Evolutionary conservation across 306 rosid species (phyloP), one percentile per base, ranked within the genome.

Genomic region (Rubus idaeus): DNA sequence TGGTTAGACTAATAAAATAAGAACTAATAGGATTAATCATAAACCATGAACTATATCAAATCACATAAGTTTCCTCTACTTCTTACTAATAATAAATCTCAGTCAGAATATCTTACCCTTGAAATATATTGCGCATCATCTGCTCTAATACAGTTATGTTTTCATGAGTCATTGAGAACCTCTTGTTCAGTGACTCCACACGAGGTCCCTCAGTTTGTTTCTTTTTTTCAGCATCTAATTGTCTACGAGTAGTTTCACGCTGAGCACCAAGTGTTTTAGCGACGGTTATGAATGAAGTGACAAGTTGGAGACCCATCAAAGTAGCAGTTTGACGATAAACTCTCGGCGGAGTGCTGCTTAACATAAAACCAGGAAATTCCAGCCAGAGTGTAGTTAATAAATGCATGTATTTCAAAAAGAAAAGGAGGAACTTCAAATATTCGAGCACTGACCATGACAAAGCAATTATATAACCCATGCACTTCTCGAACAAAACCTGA

Each of bases 51-150:
- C n/a, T 62, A 56, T 55, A 68, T 51, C 39, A 53, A 77, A 41
- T 39, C 66, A 49, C 10, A 49, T 47, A 49, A 64, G 47, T 74
- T 41, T 47, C 37, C 47, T 73, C 81, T 71, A 40, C 72, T 69
- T 71, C 35, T 23, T 14, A 40, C 49, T 46, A 20, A 41, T 18
- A 44, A 26, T 66, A 75, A 30, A 61, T 30, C 51, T 20, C 77
- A 63, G 70, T 85, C 73, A 77, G 51, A 83, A 83, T 74, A 66
- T 78, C 91, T 41, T 90, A 94, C 98, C 98, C 98, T 41, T 96
- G 93, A 81, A 95, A 95, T 77, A 95, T 89, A 81, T 90, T 95
- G 62, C 96, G 96, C 98, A 95, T 95, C 96, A 95, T 88, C 94
- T 95, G 97, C 86, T 95, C 97, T 82, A 95, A 83, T 76, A 85